Conservation (phyloP, 1,139 yeast species). For the Blastobotrys elegans region DNA sequence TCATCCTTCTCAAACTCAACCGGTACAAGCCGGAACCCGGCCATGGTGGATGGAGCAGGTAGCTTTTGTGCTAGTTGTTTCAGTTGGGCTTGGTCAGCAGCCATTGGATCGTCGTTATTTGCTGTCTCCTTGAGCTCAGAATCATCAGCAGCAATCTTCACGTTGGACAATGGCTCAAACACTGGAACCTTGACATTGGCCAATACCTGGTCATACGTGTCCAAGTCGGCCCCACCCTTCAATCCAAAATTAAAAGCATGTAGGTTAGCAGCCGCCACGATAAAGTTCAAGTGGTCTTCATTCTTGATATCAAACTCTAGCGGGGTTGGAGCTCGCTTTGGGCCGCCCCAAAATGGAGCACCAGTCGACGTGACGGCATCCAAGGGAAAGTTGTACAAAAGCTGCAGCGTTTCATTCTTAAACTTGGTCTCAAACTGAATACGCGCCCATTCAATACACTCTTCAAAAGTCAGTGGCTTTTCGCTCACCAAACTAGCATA, state of each 20-base stretch:
- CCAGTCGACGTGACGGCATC: constrained; percentile 91
- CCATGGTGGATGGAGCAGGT: constrained; percentile 85
- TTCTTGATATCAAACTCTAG: constrained; percentile 69
- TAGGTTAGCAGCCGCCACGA: constrained; percentile 85
- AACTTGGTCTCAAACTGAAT: constrained; percentile 78
- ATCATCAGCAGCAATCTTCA: constrained; percentile 83
- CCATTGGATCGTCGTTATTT: constrained; percentile 61
- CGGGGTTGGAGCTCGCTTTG: constrained; percentile 92
- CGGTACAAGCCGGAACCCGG: constrained; percentile 79
- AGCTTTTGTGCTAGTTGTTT: constrained; percentile 60
- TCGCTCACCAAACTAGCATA: constrained; percentile 61
- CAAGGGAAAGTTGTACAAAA: constrained; percentile 86
- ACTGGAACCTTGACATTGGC: constrained; percentile 53
- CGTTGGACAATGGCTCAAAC: constrained; percentile 69
- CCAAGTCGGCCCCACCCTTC: constrained; percentile 43
- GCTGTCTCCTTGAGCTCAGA: constrained; percentile 54
- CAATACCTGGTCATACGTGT: constrained; percentile 45
- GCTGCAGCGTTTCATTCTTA: constrained; percentile 80
- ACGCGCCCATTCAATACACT: constrained; percentile 95
- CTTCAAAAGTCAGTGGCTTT: constrained; percentile 87
- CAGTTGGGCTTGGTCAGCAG: constrained; percentile 50
- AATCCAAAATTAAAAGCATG: constrained; percentile 89
- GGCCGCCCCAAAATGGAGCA: constrained; percentile 96
- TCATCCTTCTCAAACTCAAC: constrained; percentile 98
- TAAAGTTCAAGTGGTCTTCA: constrained; percentile 72